Conservation (phyloP, 495 filamentous ascomycete genomes). For the Tuber aestivum region DNA sequence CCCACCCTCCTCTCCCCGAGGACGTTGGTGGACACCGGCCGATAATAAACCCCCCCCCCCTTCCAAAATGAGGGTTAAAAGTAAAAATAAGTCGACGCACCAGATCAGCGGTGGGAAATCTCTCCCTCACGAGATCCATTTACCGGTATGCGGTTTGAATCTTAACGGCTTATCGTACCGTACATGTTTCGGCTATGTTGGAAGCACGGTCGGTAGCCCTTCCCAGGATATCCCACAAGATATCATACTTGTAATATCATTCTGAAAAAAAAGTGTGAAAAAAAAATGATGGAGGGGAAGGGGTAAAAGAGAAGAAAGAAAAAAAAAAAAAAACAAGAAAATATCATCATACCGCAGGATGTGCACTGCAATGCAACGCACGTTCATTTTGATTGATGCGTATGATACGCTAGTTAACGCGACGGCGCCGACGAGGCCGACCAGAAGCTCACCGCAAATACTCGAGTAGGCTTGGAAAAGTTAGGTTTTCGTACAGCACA, state of each 20-base stretch:
- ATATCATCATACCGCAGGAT: background rate
- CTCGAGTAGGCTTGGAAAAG: background rate
- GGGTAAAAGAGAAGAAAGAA: background rate
- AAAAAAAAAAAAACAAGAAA: background rate
- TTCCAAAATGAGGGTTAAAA: background rate
- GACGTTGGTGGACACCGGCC: background rate
- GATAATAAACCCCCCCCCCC: background rate
- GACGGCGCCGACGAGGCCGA: background rate
- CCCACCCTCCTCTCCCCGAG: background rate
- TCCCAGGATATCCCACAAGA: background rate
- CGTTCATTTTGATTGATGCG: background rate
- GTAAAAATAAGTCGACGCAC: background rate
- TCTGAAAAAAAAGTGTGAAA: background rate
- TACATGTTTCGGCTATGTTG: background rate
- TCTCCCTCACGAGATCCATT: background rate
- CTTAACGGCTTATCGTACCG: constrained; percentile 1
- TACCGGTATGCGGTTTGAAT: constrained; percentile 5
- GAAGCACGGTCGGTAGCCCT: background rate
- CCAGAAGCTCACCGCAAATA: background rate
- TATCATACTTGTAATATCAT: background rate
- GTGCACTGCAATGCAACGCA: background rate
- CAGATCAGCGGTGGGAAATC: background rate
- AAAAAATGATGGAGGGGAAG: background rate
- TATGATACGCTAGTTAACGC: background rate
- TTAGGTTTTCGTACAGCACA: background rate